Conservation (phyloP, 139 green algal species). For the Chlamydomonas incerta region DNA sequence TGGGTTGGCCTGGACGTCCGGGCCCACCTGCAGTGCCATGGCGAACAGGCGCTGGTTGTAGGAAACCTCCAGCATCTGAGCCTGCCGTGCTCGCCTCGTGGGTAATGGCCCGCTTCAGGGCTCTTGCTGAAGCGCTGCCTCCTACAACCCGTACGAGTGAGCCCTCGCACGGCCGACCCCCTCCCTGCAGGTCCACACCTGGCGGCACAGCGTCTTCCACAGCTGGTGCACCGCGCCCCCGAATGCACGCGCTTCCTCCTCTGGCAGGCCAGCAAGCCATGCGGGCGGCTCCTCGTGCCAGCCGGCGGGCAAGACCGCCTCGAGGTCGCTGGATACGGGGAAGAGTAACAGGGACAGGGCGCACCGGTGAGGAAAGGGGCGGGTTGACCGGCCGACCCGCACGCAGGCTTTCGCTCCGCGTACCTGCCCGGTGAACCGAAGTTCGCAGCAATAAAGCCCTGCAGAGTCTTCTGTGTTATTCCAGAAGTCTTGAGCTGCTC, state of each 20-base stretch:
- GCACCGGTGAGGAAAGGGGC: too few relatives aligned
- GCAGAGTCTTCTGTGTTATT: not conserved
- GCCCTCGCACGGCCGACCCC: too few relatives aligned
- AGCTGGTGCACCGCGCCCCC: constrained; percentile 7
- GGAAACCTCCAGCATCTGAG: too few relatives aligned
- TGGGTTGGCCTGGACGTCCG: constrained; percentile 3
- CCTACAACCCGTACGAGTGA: not conserved
- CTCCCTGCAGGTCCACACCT: constrained; percentile 14
- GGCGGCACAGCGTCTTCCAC: constrained; percentile 34
- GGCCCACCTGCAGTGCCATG: constrained; percentile 35
- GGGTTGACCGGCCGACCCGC: too few relatives aligned
- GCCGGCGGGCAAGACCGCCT: not conserved
- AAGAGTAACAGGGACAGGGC: too few relatives aligned
- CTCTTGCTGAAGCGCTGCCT: not conserved
- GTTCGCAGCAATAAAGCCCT: not conserved
- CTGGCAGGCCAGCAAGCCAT: not conserved
- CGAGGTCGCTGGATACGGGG: constrained; percentile 20
- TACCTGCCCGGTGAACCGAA: constrained; percentile 20
- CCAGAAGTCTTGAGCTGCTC: not conserved
- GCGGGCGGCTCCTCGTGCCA: not conserved
- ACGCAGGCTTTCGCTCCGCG: too few relatives aligned
- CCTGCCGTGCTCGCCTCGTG: too few relatives aligned
- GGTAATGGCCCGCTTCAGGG: not conserved
- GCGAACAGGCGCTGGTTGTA: too few relatives aligned
- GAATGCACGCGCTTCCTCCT: not conserved